Conservation (phyloP, 495 filamentous ascomycete genomes). For the Usnea hakonensis region DNA sequence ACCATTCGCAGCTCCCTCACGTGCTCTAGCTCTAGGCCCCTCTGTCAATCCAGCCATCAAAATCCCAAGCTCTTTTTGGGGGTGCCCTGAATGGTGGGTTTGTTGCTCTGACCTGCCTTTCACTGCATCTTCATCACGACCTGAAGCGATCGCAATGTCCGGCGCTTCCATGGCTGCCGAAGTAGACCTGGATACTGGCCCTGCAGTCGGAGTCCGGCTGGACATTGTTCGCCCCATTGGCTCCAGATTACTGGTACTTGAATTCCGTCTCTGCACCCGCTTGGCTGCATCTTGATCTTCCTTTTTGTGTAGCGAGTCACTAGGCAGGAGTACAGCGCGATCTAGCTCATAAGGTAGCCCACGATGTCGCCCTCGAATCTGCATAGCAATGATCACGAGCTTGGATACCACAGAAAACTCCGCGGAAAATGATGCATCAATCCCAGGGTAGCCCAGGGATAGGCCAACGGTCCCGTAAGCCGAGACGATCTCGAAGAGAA, state of each 20-base stretch:
- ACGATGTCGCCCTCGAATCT: constrained; percentile 84
- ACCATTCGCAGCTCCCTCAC: background rate
- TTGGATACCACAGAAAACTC: constrained; percentile 79
- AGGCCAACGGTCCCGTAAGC: constrained; percentile 95
- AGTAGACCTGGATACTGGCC: constrained; percentile 1
- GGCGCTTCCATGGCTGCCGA: background rate
- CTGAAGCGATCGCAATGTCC: constrained; percentile 10
- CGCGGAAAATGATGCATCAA: constrained; percentile 69
- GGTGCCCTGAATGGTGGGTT: constrained; percentile 11
- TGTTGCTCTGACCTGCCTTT: background rate
- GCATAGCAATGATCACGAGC: constrained; percentile 87
- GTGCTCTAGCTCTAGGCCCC: constrained; percentile 3
- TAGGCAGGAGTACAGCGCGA: constrained; percentile 77
- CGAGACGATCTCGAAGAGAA: constrained; percentile 85
- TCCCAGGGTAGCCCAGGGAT: constrained; percentile 66
- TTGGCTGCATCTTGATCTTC: constrained; percentile 55
- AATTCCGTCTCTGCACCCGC: constrained; percentile 43
- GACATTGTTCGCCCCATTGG: constrained; percentile 11
- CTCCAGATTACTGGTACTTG: constrained; percentile 41
- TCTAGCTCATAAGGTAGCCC: constrained; percentile 89
- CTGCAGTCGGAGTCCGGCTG: constrained; percentile 13
- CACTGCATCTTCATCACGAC: constrained; percentile 8
- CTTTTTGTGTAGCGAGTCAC: constrained; percentile 62
- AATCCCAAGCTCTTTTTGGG: constrained; percentile 16
- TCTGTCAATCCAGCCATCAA: constrained; percentile 23